These are phyloP conservation scores for Microthlaspi erraticum DNA, from an alignment of 345 rosid species.

Conservation along the genomic window DNA sequence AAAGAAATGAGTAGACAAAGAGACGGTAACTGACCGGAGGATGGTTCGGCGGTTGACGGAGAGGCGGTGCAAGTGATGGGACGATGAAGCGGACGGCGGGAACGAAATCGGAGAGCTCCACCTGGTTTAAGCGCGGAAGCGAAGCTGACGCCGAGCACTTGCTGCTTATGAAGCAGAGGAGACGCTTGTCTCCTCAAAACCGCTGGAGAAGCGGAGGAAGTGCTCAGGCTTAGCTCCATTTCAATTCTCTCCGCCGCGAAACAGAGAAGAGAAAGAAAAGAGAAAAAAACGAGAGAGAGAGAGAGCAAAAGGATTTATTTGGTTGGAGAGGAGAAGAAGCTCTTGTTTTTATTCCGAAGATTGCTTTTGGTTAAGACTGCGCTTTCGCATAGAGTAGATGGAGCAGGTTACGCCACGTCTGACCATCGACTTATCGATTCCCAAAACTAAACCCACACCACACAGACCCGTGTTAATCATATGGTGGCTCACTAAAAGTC, in stretches of 20 bases:
- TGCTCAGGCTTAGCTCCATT: slow-evolving; percentile 62
- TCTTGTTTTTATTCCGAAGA: slow-evolving; percentile 24
- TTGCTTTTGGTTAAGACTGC: slow-evolving; percentile 6
- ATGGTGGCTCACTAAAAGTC: slow-evolving; percentile 14
- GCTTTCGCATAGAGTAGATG: slow-evolving; percentile 33
- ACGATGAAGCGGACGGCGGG: slow-evolving; percentile 39
- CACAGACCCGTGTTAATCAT: neutral
- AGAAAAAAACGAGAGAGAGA: slow-evolving; percentile 14
- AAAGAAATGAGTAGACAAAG: neutral
- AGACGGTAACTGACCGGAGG: slow-evolving; percentile 52
- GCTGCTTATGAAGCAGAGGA: slow-evolving; percentile 47
- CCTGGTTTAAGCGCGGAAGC: slow-evolving; percentile 46
- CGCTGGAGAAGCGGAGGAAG: slow-evolving; percentile 46
- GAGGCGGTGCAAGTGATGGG: slow-evolving; percentile 73
- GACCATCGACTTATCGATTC: slow-evolving; percentile 31
- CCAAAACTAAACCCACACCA: slow-evolving; percentile 15
- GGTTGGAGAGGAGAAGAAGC: slow-evolving; percentile 54
- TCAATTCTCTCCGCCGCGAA: slow-evolving; percentile 41
- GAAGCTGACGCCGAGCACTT: slow-evolving; percentile 51
- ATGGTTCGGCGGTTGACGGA: slow-evolving; percentile 56
- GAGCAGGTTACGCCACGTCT: slow-evolving; percentile 52
- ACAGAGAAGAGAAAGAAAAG: slow-evolving; percentile 7
- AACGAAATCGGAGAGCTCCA: slow-evolving; percentile 52
- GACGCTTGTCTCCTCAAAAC: slow-evolving; percentile 44
- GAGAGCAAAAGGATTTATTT: slow-evolving; percentile 41